Evolutionary conservation across 2,329 filamentous ascomycete species (phyloP).

Genomic region (Alternaria arbusti): DNA sequence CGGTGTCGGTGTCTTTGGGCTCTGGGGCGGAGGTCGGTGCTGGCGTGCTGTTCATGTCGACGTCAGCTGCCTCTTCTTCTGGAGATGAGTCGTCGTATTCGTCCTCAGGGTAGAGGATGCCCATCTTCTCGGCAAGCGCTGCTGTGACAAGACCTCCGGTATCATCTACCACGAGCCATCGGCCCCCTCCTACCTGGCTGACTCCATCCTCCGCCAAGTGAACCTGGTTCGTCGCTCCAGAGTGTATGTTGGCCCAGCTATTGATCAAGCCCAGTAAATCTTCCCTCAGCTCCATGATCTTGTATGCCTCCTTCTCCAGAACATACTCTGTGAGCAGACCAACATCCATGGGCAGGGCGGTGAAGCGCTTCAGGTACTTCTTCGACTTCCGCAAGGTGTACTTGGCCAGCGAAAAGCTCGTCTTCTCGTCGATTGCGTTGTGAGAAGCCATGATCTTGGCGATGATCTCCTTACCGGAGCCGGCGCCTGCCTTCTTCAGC

Average conservation of each 20-base stretch:
- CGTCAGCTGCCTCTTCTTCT: not conserved
- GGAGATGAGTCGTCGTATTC: conserved; percentile 37
- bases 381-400: conserved; percentile 93
- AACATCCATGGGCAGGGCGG: conserved; percentile 82
- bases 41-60: conserved; percentile 4
- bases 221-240: conserved; percentile 56
- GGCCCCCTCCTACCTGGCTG: conserved; percentile 56
- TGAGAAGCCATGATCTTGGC: conserved; percentile 92
- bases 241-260: conserved; percentile 91
- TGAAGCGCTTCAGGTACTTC: conserved; percentile 91
- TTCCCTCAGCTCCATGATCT: conserved; percentile 84
- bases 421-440: conserved; percentile 90
- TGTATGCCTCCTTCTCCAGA: conserved; percentile 79
- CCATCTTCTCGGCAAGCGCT: conserved; percentile 87
- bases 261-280: conserved; percentile 82
- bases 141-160: conserved; percentile 83
- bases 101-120: conserved; percentile 67
- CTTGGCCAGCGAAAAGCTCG: conserved; percentile 89
- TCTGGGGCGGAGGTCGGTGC: not conserved
- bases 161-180: conserved; percentile 87
- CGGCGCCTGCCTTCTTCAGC: conserved; percentile 73
- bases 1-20: not conserved
- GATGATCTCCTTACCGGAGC: conserved; percentile 86
- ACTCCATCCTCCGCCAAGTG: conserved; percentile 39
- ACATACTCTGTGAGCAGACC: conserved; percentile 77